Evolutionary conservation across 2,329 filamentous ascomycete species (phyloP).

Genomic region (Penicillium occitanis): DNA sequence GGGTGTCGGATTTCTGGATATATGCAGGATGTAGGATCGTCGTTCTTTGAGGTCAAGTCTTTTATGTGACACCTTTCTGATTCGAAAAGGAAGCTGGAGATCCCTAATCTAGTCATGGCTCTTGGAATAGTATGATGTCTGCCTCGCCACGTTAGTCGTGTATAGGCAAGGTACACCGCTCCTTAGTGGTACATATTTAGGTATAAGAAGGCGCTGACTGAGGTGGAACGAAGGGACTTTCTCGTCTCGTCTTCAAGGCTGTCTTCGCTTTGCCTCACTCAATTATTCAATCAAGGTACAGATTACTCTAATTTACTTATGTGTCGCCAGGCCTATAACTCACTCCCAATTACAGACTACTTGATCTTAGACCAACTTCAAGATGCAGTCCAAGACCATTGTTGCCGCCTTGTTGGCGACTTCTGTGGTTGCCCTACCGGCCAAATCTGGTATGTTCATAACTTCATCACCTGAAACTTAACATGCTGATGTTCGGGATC

Average conservation of each 20-base stretch:
- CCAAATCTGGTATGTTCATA: neutral
- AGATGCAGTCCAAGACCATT: neutral
- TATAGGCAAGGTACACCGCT: neutral
- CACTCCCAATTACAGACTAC: neutral
- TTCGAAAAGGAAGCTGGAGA: neutral
- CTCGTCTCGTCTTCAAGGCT: neutral
- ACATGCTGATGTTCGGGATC: neutral
- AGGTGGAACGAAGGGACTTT: neutral
- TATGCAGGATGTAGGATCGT: neutral
- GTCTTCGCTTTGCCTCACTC: neutral
- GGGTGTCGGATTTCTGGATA: neutral
- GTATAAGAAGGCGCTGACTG: neutral
- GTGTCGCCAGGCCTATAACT: neutral
- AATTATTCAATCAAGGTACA: neutral
- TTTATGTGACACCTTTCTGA: neutral
- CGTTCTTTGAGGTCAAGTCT: neutral
- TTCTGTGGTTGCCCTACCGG: neutral
- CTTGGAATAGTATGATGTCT: neutral
- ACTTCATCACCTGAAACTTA: neutral
- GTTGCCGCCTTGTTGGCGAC: conserved; percentile 2
- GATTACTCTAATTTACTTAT: neutral
- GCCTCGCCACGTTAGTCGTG: neutral
- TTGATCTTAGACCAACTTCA: neutral
- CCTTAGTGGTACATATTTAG: neutral
- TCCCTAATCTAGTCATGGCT: neutral